Percentiles rank a stretch among this genome's conserved stretches.
phyloP scores from a whole-genome alignment of 2,329 filamentous ascomycete species.

The Trichoderma sp. region DNA sequence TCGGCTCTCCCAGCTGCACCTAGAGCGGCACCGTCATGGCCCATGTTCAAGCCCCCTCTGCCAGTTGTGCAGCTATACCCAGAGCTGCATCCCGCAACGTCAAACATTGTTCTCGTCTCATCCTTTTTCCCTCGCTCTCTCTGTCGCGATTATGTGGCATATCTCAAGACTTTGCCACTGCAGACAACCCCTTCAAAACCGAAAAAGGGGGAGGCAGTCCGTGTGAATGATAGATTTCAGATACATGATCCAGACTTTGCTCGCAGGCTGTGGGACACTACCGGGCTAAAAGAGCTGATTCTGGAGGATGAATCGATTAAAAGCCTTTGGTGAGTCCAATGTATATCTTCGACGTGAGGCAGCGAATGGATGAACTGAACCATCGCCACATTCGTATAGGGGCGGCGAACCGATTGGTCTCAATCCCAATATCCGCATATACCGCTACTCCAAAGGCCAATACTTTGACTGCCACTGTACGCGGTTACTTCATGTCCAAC shows the following conservation, averaged over 20 bases:
- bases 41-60: constrained; percentile 67
- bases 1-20: constrained; percentile 12
- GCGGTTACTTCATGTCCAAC: constrained; percentile 33
- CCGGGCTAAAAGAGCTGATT: constrained; percentile 67
- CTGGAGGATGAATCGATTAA: constrained; percentile 43
- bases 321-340: constrained; percentile 47
- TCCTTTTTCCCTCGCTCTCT: constrained; percentile 75
- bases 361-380: not conserved
- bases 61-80: constrained; percentile 65
- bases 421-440: constrained; percentile 86
- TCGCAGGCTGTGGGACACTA: constrained; percentile 72
- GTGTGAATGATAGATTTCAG: constrained; percentile 90
- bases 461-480: constrained; percentile 92
- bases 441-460: constrained; percentile 81
- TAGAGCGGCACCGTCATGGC: constrained; percentile 59
- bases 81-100: constrained; percentile 50
- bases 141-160: constrained; percentile 74
- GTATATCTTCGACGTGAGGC: not conserved
- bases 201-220: constrained; percentile 76
- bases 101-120: constrained; percentile 71
- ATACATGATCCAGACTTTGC: constrained; percentile 76
- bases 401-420: constrained; percentile 81
- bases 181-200: constrained; percentile 77
- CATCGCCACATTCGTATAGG: constrained; percentile 53
- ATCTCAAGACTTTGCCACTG: constrained; percentile 68